Base-by-base conservation (phyloP, 768 basidiomycete species). In the Ephemerocybe angulata region DNA sequence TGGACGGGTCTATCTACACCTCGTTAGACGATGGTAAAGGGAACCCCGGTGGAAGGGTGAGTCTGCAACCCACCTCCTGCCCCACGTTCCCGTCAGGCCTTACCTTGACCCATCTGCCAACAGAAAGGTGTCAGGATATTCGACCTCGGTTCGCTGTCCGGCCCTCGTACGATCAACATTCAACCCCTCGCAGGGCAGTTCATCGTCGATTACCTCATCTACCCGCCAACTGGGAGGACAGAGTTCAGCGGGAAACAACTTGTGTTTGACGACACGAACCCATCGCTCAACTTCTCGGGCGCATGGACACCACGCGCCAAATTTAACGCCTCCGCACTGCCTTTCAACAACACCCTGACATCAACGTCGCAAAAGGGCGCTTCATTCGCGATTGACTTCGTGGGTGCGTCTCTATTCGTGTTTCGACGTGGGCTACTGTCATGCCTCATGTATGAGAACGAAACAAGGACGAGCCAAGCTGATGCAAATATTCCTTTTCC, bases 71-170 rank as follows among this genome's bases (percentile, higher is more conserved):
- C 33, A 8, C 33, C 8, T 41, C 38, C 15, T 19, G n/a, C 38
- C 15, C 38, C 38, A 13, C 21, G 7, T 7, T 6, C 17, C n/a
- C 38, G 5, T 41, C 21, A 6, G 17, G 1, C 28, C 46, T 5
- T 10, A 17, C 28, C 25, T 7, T 47, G 17, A 27, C 17, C 46
- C 46, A 27, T 29, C n/a, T 13, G 15, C 24, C 19, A 17, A 35
- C 40, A 55, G 54, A 35, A 38, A 40, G 54, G 54, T 8, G 54
- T 55, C 8, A 55, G 41, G 25, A 22, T 55, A 10, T 55, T 49
- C 28, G 54, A 50, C 37, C 47, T 48, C 22, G 48, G 47, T 12
- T 22, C 37, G 17, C 25, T 55, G 2, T 43, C 54, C 13, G 46
- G 46, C 12, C 29, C 22, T 15, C 54, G 50, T 22, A 25, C n/a